A percentile compares a stretch with the other conserved stretches of the same genome.
phyloP scores from a whole-genome alignment of 1,284 basidiomycete species.

The Rhizoctonia solani region DNA sequence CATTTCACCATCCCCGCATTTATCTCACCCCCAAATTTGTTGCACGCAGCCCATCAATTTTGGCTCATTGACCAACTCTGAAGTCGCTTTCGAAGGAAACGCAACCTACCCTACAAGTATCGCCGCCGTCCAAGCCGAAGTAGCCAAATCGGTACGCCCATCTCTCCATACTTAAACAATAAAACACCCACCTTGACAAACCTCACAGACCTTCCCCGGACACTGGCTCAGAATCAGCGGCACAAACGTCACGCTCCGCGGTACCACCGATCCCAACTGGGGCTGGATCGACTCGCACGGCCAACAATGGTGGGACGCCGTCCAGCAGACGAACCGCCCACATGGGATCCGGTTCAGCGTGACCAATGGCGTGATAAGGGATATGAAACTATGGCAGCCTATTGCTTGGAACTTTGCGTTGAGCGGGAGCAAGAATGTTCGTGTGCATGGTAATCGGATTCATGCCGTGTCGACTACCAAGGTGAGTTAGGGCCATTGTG shows the following conservation, averaged over 20 bases:
- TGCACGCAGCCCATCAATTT: slow-evolving; percentile 54
- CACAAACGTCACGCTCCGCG: slow-evolving; percentile 60
- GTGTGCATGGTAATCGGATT: slow-evolving; percentile 59
- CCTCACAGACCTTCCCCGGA: slow-evolving; percentile 52
- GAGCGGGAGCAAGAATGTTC: slow-evolving; percentile 53
- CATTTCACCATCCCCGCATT: not conserved
- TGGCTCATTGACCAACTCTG: slow-evolving; percentile 59
- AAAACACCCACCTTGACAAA: not conserved
- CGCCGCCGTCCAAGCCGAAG: slow-evolving; percentile 56
- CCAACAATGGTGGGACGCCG: slow-evolving; percentile 66
- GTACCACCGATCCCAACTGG: slow-evolving; percentile 58
- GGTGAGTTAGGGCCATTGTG: slow-evolving; percentile 28
- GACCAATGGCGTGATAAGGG: slow-evolving; percentile 56
- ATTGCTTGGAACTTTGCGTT: slow-evolving; percentile 63
- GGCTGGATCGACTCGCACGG: slow-evolving; percentile 66
- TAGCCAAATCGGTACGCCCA: slow-evolving; percentile 49
- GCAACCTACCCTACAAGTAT: slow-evolving; percentile 60
- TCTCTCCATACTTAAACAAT: not conserved
- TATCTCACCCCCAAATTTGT: slow-evolving; percentile 45
- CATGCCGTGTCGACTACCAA: slow-evolving; percentile 54
- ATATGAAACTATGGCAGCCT: slow-evolving; percentile 67
- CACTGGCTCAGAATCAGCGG: slow-evolving; percentile 53
- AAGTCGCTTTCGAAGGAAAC: slow-evolving; percentile 62
- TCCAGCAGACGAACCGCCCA: slow-evolving; percentile 49
- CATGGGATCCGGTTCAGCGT: slow-evolving; percentile 43